Evolutionary conservation across 2,329 filamentous ascomycete genomes (phyloP), one percentile per base, ranked within the genome.

Genomic region (Fusarium sp.): DNA sequence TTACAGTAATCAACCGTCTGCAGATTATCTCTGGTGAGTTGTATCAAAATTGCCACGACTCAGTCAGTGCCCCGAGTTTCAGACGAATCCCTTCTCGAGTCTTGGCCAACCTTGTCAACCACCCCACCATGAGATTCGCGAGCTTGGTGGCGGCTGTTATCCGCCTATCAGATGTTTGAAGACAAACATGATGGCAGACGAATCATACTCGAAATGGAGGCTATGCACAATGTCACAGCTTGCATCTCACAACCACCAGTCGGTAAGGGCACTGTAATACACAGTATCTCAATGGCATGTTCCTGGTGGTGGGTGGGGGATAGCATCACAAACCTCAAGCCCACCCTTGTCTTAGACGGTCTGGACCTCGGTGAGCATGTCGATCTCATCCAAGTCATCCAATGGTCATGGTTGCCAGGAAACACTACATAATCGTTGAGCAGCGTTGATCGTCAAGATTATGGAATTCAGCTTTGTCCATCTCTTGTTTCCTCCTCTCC

Each of bases 51-150:
- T 34, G 31, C 31, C 31, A 34, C 31, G 31, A 34, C 12, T 34
- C 13, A 34, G 31, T 34, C 13, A 34, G 5, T 6, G 12, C 31
- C 31, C 13, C 31, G 12, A 24, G 35, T 19, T 38, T 38, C 35
- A 38, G 22, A 7, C 19, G 13, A 24, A 22, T 43, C 2, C n/a
- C 25, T 46, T 25, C 19, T 32, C 49, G 24, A 47, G 42, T 54
- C 53, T 57, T 53, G 32, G 50, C 59, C 50, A 35, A 45, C 49
- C 42, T 53, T 28, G 50, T 56, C 50, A 35, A 45, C 49, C 42
- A 55, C 63, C 58, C 64, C 47, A 49, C 45, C 49, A 55, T 46
- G 48, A 67, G 65, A 70, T 70, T 69, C 55, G 68, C 67, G 68
- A 70, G 54, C 36, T 58, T 48, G 45, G 64, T 64, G 52, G 58